Evolutionary conservation across 2,329 filamentous ascomycete genomes (phyloP), one percentile per base, ranked within the genome.

Genomic region (Aspergillus sp.): DNA sequence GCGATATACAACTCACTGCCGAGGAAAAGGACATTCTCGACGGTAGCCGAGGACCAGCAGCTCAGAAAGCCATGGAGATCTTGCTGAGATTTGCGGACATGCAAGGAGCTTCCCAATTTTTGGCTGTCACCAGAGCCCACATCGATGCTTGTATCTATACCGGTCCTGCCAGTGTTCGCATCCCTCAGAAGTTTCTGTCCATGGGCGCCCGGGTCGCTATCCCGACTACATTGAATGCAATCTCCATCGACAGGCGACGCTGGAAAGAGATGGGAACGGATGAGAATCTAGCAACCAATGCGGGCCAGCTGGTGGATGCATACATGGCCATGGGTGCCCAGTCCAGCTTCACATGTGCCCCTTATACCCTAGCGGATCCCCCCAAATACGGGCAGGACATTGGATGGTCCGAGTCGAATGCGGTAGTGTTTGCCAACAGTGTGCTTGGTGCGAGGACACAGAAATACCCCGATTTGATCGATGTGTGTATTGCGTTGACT

Each of bases 391-490:
- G 68, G 4, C 67, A 74, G 9, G 58, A 73, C 27, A 57, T 74
- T 3, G 68, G 58, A 0, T 74, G 71, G 68, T 68, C 65, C 1
- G 70, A 73, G 47, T 73, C 70, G 0, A 74, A 74, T 45, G 72
- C 69, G 0, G 71, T 74, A 0, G 65, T 73, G 0, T 74, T 62
- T 44, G 69, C 70, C 1, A 74, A 75, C 34, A 74, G 70, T 42
- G 66, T 74, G 0, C 59, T 74, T 0, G 71, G 70, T 0, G 70
- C 71, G 0, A 59, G 61, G 13, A 74, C 71, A 1, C 61, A 66
- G 43, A 74, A 74, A 44, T 73, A 71, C 43, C 72, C 72, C 0
- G 70, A 74, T 40, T 70, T 67, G 31, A 57, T 74, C 2, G 71
- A 74, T 29, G 59, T 72, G 5, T 65, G 58, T 33, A 69, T 73